Conservation (phyloP, 345 rosid species). For the Tarenaya hassleriana region DNA sequence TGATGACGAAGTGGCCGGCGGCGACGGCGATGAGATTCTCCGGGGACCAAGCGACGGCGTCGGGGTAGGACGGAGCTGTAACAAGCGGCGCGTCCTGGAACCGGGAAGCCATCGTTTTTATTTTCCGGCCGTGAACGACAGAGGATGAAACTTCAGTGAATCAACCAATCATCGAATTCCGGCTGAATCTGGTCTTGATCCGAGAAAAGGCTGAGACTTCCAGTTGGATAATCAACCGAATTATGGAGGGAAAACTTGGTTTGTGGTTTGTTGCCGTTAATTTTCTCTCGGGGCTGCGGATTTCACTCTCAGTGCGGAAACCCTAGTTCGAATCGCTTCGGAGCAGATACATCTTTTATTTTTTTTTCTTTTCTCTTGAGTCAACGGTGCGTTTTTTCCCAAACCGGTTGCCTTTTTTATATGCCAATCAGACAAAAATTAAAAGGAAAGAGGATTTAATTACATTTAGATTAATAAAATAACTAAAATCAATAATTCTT, state of each 20-base stretch:
- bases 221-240: slow-evolving; percentile 6
- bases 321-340: slow-evolving; percentile 60
- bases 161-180: not conserved
- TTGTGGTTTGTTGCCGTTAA: not conserved
- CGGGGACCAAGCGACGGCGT: slow-evolving; percentile 88
- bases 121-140: not conserved
- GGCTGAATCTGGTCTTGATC: slow-evolving; percentile 11
- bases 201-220: not conserved
- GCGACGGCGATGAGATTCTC: slow-evolving; percentile 90
- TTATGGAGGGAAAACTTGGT: slow-evolving; percentile 39
- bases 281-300: slow-evolving; percentile 1
- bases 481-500: no score
- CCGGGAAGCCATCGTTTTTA: slow-evolving; percentile 50
- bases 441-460: no score
- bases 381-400: not conserved
- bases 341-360: slow-evolving; percentile 16
- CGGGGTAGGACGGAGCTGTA: slow-evolving; percentile 68
- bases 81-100: slow-evolving; percentile 79
- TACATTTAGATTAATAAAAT: no score
- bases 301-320: slow-evolving; percentile 24
- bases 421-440: no score
- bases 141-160: not conserved
- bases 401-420: no score
- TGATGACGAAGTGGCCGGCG: slow-evolving; percentile 71
- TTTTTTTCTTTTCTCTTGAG: no score